phyloP scores from a whole-genome alignment of 306 rosid species.

The Senna siamea region DNA sequence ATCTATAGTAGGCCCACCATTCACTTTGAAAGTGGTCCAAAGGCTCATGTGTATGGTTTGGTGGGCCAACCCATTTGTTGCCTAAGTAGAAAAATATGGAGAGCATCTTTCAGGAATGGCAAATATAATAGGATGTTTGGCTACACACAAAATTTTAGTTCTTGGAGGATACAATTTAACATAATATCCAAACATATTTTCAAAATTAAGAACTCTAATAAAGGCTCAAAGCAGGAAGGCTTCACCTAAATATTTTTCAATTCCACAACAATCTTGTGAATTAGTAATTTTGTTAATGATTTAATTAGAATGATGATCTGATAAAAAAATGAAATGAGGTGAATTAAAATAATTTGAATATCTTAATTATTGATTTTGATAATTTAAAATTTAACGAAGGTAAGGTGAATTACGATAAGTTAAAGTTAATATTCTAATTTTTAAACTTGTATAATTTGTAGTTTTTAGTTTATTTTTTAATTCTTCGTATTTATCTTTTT shows the following conservation, averaged over 20 bases:
- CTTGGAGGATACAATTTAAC: background rate
- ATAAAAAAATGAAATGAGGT: too few relatives aligned
- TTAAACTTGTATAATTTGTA: too few relatives aligned
- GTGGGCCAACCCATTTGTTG: constrained; percentile 52
- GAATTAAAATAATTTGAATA: too few relatives aligned
- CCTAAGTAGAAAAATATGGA: constrained; percentile 30
- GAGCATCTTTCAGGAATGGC: constrained; percentile 58
- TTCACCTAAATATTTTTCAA: too few relatives aligned
- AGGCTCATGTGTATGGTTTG: constrained; percentile 40
- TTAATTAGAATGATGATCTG: too few relatives aligned
- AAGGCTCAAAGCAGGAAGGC: background rate
- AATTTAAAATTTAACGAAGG: too few relatives aligned
- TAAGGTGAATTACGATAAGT: too few relatives aligned
- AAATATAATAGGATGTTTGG: constrained; percentile 18
- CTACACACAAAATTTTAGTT: constrained; percentile 16
- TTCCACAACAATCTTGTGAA: constrained; percentile 30
- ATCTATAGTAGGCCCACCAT: constrained; percentile 51
- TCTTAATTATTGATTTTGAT: too few relatives aligned
- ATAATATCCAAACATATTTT: constrained; percentile 9
- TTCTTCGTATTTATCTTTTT: too few relatives aligned
- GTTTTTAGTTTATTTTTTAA: too few relatives aligned
- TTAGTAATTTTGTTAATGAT: too few relatives aligned
- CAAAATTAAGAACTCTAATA: constrained; percentile 14
- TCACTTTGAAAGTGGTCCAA: constrained; percentile 67
- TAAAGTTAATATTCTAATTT: too few relatives aligned